Evolutionary conservation across 768 basidiomycete genomes (phyloP), one percentile per base, ranked within the genome.

Genomic region (Boletus rubroflammeus): DNA sequence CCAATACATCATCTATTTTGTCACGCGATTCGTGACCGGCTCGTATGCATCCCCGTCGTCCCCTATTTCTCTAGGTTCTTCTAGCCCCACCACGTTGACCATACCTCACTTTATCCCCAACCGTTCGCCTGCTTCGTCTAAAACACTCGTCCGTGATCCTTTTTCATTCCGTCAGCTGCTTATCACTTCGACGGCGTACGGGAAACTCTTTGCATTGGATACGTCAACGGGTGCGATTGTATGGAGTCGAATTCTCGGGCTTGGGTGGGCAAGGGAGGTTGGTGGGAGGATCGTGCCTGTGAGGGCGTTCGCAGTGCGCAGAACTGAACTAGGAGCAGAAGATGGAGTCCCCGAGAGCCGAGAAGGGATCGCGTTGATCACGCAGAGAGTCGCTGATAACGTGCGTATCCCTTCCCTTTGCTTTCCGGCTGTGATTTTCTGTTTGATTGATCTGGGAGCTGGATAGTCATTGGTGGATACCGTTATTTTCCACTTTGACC

Each of bases 131-230:
- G 56, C 70, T 28, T 60, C 70, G 21, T 63, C 74, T 8, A 67
- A 74, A 23, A 67, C 69, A 15, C 74, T 86, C 0, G 73, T 76
- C 54, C 82, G 90, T 5, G 93, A 95, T 63, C 70, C 84, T 0
- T 96, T 95, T 66, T 93, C 93, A 0, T 92, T 97, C 72, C 79
- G 87, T 35, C 91, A 97, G 65, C 69, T 97, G 28, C 80, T 95
- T 42, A 80, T 96, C 5, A 78, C 76, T 6, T 88, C 84, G 0
- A 92, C 89, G 3, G 60, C 75, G 1, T 75, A 79, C 28, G 92
- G 93, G 2, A 93, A 91, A 62, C 59, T 94, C 0, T 93, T 84
- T 62, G 94, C 85, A 0, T 71, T 98, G 40, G 93, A 97, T 61
- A 87, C 90, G 1, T 80, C 83, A 10, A 88, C 77, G 41, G 94